Evolutionary conservation across 805 yeast genomes (phyloP), one percentile per base, ranked within the genome.

Genomic region (Yarrowia yakushimensis): DNA sequence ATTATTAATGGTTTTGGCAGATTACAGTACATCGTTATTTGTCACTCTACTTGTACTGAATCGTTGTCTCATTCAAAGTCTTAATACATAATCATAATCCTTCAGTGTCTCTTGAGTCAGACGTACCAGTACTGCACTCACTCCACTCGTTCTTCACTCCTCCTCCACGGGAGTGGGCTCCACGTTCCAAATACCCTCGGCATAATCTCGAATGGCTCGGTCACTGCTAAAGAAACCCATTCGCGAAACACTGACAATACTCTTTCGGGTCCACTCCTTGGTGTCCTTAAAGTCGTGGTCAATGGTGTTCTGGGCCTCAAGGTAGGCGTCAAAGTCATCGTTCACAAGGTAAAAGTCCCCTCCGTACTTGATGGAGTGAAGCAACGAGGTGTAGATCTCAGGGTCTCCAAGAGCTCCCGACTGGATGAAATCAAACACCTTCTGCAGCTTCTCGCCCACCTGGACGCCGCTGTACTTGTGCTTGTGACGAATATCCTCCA

Each of bases 191-290:
- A 91, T 90, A 65, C 85, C 82, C 67, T 89, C 97, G 33, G 97
- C 96, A 68, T 91, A 91, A 73, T 91, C 97, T 69, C 86, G 87
- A 71, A 91, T 88, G 73, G 96, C 90, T 75, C 97, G 81, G 74
- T 91, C 97, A 65, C 92, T 85, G 66, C 89, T 82, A 78, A 91
- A 91, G 82, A 90, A 92, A 8, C 97, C 97, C 86, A 89, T 88
- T 73, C 89, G 89, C 62, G 97, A 96, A 63, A 91, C 97, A 68
- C 88, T 83, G 65, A 80, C 74, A 65, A 91, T 87, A 45, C 87
- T 77, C 77, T 89, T 90, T 73, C 83, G 85, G 63, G 83, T 78
- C 97, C 97, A 91, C 46, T 77, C 80, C 65, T 83, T 83, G 71
- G 81, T 85, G 72, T 85, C 85, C 64, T 76, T 77, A 74, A 80